Evolutionary conservation across 192 early-diverging fungal species (phyloP), one percentile per base, ranked within the genome.

Genomic region (Coemansia sp.): DNA sequence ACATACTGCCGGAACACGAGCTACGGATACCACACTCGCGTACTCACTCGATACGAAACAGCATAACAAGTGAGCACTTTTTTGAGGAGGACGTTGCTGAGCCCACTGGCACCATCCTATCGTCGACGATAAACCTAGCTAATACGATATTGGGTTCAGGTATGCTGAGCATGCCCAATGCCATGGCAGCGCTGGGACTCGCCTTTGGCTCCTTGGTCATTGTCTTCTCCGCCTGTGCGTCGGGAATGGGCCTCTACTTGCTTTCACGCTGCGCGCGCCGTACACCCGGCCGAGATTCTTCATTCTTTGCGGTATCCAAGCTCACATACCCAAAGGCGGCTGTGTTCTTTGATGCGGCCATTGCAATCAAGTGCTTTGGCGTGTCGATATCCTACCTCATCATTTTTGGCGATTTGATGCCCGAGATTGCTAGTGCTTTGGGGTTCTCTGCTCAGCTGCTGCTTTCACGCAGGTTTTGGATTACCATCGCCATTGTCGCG

Each of bases 311-410:
- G 6, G 86, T 95, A 27, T 88, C 94, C 6, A 90, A 94, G 70
- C 86, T 96, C 50, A 98, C 98, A 1, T 99, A 95, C 76, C 95
- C 96, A 19, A 73, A 74, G 25, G 94, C 95, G 1, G 94, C 93
- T 5, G 84, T 95, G 9, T 89, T 88, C 50, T 98, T 99, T 67
- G 98, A 99, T 68, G 53, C 90, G 17, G 96, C 98, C n/a, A 98
- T 99, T 75, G 95, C 96, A 5, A 87, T 99, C 73, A 99, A 99
- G 70, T 99, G 98, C 70, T 99, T 99, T 86, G 96, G 96, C 34
- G 98, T 98, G 19, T 89, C 90, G 19, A 89, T 98, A 39, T 94
- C 92, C 4, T 99, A 99, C 71, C 75, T 99, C 36, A 94, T 99
- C 44, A 97, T 99, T 59, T 90, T 93, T 68, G 94, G 96, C 66